phyloP scores from a whole-genome alignment of 164 flowering plant genomes.

The Vitis amurensis region DNA sequence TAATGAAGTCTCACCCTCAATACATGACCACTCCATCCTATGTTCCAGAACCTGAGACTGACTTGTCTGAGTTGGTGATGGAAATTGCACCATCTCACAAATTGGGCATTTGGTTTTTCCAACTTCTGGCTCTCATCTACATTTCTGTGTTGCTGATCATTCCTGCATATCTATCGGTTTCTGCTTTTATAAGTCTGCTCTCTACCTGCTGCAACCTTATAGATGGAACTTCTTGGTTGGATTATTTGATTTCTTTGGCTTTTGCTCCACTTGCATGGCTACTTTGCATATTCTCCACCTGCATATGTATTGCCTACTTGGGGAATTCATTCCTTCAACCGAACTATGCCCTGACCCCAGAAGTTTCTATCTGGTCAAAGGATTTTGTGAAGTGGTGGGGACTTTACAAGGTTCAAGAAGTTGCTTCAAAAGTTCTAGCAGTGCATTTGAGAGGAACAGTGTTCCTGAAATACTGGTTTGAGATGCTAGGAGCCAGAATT shows the following conservation, averaged over 20 bases:
- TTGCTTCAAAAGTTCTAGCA: conserved; percentile 61
- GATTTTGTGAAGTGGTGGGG: conserved; percentile 81
- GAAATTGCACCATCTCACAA: conserved; percentile 36
- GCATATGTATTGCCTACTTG: conserved; percentile 52
- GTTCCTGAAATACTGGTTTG: conserved; percentile 73
- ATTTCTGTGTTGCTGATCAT: conserved; percentile 43
- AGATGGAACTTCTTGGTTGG: conserved; percentile 17
- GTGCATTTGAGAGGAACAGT: conserved; percentile 78
- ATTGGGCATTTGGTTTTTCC: conserved; percentile 38
- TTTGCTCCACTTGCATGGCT: conserved; percentile 74
- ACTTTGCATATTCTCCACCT: conserved; percentile 52
- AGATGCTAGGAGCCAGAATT: conserved; percentile 70
- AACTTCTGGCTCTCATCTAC: conserved; percentile 51
- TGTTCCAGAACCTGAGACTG: conserved; percentile 26
- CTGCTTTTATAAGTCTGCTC: conserved; percentile 32
- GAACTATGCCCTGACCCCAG: conserved; percentile 59
- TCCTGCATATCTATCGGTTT: conserved; percentile 58
- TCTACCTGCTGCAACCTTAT: conserved; percentile 3
- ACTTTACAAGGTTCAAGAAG: conserved; percentile 66
- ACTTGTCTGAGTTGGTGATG: conserved; percentile 10
- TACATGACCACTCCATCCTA: conserved; percentile 10
- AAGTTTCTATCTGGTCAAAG: conserved; percentile 62
- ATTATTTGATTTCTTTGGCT: conserved; percentile 34
- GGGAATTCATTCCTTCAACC: conserved; percentile 75
- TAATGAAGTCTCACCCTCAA: conserved; percentile 53